Percentiles rank a stretch among this genome's conserved stretches.
Conservation (phyloP, 768 basidiomycete genomes). For the Pleurotus pulmonarius region DNA sequence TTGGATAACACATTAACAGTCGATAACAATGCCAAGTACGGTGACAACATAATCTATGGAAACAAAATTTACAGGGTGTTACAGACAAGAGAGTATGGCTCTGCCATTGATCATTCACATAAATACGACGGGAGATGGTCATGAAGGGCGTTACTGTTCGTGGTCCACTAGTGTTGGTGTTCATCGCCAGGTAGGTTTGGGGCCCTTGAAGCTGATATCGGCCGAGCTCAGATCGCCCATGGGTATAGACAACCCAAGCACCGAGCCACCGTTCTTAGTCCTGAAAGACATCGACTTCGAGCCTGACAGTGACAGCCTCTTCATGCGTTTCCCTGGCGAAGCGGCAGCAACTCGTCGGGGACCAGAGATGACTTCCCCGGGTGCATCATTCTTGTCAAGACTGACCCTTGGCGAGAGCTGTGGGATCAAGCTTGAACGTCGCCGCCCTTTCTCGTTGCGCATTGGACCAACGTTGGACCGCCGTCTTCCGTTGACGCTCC, state of each 20-base stretch:
- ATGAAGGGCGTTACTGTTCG: constrained; percentile 7
- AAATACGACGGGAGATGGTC: constrained; percentile 5
- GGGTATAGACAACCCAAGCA: constrained; percentile 25
- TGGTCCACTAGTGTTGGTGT: constrained; percentile 8
- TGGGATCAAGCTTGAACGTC: constrained; percentile 82
- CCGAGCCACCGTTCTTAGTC: constrained; percentile 13
- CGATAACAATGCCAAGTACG: constrained; percentile 1
- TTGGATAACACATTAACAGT: background rate
- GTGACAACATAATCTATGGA: constrained; percentile 7
- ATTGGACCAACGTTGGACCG: constrained; percentile 76
- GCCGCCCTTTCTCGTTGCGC: constrained; percentile 66
- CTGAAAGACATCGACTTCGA: constrained; percentile 24
- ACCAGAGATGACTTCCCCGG: constrained; percentile 14
- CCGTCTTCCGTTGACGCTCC: constrained; percentile 41
- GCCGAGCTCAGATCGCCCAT: constrained; percentile 33
- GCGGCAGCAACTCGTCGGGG: constrained; percentile 34
- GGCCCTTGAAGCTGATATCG: constrained; percentile 46
- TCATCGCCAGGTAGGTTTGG: constrained; percentile 61
- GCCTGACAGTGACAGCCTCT: constrained; percentile 52
- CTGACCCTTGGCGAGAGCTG: constrained; percentile 50
- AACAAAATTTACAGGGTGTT: background rate
- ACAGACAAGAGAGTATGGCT: background rate
- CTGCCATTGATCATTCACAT: constrained; percentile 2
- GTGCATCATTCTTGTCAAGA: constrained; percentile 20
- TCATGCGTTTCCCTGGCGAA: constrained; percentile 60